A percentile compares a stretch with the other conserved stretches of the same genome.
phyloP scores from a whole-genome alignment of 805 yeast species.

The Saccharomycopsis selenospora region DNA sequence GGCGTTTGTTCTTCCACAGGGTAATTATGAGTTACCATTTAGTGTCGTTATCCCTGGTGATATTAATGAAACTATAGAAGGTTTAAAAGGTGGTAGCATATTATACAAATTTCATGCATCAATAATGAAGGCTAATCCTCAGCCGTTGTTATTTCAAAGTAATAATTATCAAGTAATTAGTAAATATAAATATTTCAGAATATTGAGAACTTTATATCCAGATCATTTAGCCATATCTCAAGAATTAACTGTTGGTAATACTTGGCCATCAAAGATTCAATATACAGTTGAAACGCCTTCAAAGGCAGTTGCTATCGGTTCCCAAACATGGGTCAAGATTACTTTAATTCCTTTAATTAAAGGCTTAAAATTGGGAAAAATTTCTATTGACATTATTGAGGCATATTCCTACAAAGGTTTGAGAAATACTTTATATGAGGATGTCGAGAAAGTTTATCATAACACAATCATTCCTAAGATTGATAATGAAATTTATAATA shows the following conservation, averaged over 20 bases:
- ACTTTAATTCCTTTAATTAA: slow-evolving; percentile 72
- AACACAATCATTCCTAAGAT: slow-evolving; percentile 26
- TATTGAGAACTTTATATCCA: slow-evolving; percentile 77
- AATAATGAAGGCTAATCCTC: slow-evolving; percentile 50
- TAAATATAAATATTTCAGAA: slow-evolving; percentile 65
- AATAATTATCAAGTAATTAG: slow-evolving; percentile 60
- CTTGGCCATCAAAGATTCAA: slow-evolving; percentile 92
- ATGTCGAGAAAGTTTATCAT: slow-evolving; percentile 1
- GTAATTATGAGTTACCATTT: slow-evolving; percentile 89
- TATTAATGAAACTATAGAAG: slow-evolving; percentile 83
- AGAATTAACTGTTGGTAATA: slow-evolving; percentile 85
- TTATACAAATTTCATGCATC: slow-evolving; percentile 69
- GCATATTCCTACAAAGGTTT: slow-evolving; percentile 33
- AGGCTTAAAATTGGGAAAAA: slow-evolving; percentile 67
- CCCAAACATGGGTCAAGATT: slow-evolving; percentile 60
- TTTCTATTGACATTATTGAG: slow-evolving; percentile 63
- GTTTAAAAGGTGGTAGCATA: slow-evolving; percentile 70
- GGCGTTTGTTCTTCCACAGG: slow-evolving; percentile 28
- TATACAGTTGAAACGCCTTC: slow-evolving; percentile 79
- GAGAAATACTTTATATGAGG: slow-evolving; percentile 9
- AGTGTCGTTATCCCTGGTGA: slow-evolving; percentile 77
- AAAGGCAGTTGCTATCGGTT: slow-evolving; percentile 84
- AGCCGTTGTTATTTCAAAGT: slow-evolving; percentile 5
- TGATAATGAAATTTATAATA: slow-evolving; percentile 54
- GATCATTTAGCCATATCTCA: slow-evolving; percentile 83